phyloP scores from a whole-genome alignment of 1,284 basidiomycete species.

The Apiotrichum gamsii region DNA sequence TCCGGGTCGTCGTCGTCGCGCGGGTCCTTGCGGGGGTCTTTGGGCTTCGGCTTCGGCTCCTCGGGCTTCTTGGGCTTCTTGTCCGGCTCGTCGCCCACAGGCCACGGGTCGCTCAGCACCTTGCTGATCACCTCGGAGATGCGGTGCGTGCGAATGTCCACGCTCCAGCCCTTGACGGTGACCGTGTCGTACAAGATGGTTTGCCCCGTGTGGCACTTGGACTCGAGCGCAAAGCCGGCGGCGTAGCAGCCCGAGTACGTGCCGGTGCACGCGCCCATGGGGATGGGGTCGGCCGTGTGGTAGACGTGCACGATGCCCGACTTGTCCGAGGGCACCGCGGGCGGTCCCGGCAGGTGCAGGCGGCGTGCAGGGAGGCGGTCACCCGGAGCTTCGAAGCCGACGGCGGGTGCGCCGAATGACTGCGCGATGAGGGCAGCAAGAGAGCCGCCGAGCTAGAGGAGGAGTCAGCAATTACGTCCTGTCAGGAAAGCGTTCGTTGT shows the following conservation, averaged over 20 bases:
- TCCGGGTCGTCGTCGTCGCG: not conserved
- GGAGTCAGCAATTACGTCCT: constrained; percentile 52
- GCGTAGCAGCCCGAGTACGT: constrained; percentile 47
- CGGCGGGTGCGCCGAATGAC: constrained; percentile 86
- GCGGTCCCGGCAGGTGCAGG: constrained; percentile 73
- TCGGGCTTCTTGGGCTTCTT: not conserved
- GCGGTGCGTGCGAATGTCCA: constrained; percentile 68
- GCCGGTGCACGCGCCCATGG: constrained; percentile 49
- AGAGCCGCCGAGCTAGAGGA: constrained; percentile 76
- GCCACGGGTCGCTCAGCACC: constrained; percentile 70
- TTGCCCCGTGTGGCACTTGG: constrained; percentile 71
- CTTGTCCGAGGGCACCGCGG: constrained; percentile 42
- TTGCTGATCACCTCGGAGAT: constrained; percentile 70
- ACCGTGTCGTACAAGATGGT: constrained; percentile 85
- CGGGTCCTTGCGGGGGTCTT: not conserved
- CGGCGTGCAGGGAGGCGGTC: constrained; percentile 77
- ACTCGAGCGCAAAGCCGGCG: constrained; percentile 47
- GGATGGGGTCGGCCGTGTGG: constrained; percentile 52
- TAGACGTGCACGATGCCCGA: constrained; percentile 54
- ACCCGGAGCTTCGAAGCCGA: constrained; percentile 86
- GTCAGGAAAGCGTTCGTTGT: constrained; percentile 46
- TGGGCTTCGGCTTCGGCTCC: not conserved
- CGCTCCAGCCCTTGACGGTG: constrained; percentile 70
- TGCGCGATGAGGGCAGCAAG: constrained; percentile 77
- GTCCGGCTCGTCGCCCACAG: constrained; percentile 19